Conservation (phyloP, 129 eudicot genomes). For the Cynara cardunculus region DNA sequence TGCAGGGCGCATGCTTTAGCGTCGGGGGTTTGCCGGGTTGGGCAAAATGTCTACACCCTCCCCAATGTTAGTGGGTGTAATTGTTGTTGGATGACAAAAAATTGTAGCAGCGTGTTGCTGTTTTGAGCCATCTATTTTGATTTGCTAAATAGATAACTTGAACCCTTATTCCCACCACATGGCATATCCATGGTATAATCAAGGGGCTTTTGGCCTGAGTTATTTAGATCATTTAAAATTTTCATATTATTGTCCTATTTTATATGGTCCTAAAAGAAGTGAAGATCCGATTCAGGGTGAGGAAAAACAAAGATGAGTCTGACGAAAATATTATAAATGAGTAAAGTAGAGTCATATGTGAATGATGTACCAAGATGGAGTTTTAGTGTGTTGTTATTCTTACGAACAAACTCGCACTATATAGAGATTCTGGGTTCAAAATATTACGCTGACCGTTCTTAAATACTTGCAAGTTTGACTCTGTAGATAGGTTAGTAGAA, state of each 20-base stretch:
- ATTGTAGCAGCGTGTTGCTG: background rate
- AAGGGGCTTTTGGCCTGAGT: background rate
- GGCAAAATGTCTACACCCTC: too few relatives aligned
- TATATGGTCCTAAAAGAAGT: background rate
- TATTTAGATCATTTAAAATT: background rate
- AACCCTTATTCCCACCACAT: background rate
- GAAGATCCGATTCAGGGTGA: background rate
- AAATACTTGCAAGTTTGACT: background rate
- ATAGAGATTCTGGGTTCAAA: background rate
- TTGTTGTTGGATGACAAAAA: background rate
- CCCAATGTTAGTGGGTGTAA: background rate
- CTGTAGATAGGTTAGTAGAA: background rate
- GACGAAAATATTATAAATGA: background rate
- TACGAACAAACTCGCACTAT: background rate
- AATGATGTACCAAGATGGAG: background rate
- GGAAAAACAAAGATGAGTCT: background rate
- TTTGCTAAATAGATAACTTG: background rate
- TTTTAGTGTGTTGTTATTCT: background rate
- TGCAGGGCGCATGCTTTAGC: too few relatives aligned
- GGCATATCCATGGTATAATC: background rate
- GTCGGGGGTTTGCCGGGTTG: too few relatives aligned
- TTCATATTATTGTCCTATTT: background rate
- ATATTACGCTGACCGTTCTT: background rate
- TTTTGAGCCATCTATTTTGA: background rate
- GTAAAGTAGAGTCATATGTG: background rate